Evolutionary conservation across 2,329 filamentous ascomycete species (phyloP), one percentile per base, ranked within the genome.

Genomic region (Alternaria consortialis): DNA sequence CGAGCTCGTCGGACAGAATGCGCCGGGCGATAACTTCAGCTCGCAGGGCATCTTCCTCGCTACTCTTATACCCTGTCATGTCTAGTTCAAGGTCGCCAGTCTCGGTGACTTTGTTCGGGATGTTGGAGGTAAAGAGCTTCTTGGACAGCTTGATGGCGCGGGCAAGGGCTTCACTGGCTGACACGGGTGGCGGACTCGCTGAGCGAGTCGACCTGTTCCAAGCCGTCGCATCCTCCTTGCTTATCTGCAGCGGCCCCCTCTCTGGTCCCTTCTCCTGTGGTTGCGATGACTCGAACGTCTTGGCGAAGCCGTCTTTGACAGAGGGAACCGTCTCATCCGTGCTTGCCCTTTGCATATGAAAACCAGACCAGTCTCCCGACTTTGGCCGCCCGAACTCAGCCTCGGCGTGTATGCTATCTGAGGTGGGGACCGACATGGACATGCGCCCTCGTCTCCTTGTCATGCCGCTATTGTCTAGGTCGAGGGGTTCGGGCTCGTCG

Each of bases 51-150:
- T 98, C 94, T 71, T 97, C 93, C 68, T 98, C 94, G 73, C 90
- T 96, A 76, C 90, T 92, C 79, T 97, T 98, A 81, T 97, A 97
- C 0, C 93, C 93, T 0, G 93, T 94, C 94, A 99, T 97, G 77
- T 99, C 95, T 53, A 99, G 83, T 93, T 98, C 98, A 56, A 99
- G 83, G 79, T 99, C 95, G 15, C 95, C 95, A 0, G 88, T 91
- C 58, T 97, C 93, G 1, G 91, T 98, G n/a, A 99, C 90, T 66
- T 92, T 90, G 58, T 91, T 95, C 6, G 93, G 93, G 60, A 99
- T 98, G 74, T 98, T 97, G 48, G 91, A 95, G 3, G 88, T 90
- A 46, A 92, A 92, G 3, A 99, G 85, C 77, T 94, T 94, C 75
- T 92, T 91, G 9, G 94, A 97, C 11, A 99, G 84, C 29, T 90